Evolutionary conservation across 1,139 yeast genomes (phyloP).

Genomic region (Candida sp.): DNA sequence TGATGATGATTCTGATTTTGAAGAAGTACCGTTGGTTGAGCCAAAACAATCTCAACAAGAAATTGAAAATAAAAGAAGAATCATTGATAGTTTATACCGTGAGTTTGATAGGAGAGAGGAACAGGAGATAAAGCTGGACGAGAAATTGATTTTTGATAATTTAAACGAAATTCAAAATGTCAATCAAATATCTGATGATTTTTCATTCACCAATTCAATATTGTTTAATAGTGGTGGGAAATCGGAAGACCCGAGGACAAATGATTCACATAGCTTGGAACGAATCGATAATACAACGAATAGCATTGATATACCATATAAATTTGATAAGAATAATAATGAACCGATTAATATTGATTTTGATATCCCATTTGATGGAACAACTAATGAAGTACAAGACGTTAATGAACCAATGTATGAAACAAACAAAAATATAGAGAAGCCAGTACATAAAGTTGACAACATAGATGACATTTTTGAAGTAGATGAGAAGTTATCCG

Average conservation of each 20-base stretch:
- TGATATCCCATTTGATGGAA: neutral
- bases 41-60: constrained; percentile 25
- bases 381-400: neutral
- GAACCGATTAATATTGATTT: neutral
- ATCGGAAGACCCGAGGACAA: neutral
- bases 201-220: neutral
- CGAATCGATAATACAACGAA: neutral
- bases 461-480: neutral
- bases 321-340: too few relatives aligned
- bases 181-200: neutral
- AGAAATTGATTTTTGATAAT: neutral
- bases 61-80: constrained; percentile 12
- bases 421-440: neutral
- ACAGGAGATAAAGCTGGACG: neutral
- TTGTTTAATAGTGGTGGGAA: neutral
- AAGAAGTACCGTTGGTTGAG: constrained; percentile 47
- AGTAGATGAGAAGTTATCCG: neutral
- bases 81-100: constrained; percentile 1
- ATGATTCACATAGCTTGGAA: neutral
- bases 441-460: neutral
- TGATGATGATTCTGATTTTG: constrained; percentile 57
- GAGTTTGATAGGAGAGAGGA: neutral
- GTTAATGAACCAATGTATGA: neutral
- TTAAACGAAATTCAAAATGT: neutral
- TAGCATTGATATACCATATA: neutral